Base-by-base conservation (phyloP, 305 asterid genomes). In the Fraxinus dipetala region DNA sequence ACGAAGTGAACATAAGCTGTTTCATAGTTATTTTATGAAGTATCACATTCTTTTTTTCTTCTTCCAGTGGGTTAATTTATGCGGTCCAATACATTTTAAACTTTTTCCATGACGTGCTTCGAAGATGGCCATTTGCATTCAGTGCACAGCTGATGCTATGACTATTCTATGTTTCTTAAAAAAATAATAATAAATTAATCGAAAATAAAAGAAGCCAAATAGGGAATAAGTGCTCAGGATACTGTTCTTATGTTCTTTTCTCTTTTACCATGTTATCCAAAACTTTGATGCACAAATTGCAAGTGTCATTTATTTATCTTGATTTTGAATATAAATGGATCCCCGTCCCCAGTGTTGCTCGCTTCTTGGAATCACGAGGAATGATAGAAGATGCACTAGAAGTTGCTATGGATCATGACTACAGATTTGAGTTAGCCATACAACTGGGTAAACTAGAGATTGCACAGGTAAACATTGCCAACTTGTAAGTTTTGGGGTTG, bases 341-440 rank as follows among this genome's bases (percentile, higher is more conserved):
- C 48, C 36, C 45, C 74, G 45, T 85, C 76, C 78, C 72, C 28
- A 84, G 92, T 86, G 90, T 96, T 85, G 99, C 98, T 51, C 98
- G 84, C 81, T 96, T 96, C 92, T 89, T 96, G 94, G 99, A 96
- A 86, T 95, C 99, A 77, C 94, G 99, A 45, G 99, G 96, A 75
- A 96, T 95, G 97, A 87, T 89, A 70, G 96, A 89, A 88, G 98
- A 95, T 80, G 99, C 99, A 72, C 89, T 96, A 76, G 94, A 91
- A 88, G 93, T 96, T 83, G 98, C 99, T 59, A 92, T 96, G 61
- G 98, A 93, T 63, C 94, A 97, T 34, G 99, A 96, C 85, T 95
- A 96, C 90, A 91, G 97, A 92, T 96, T 96, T 89, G 98, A 96
- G 87, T 87, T 96, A 36, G 97, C 99, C 86, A 90, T 96, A 82